Conservation (phyloP, 768 basidiomycete species). For the Dioszegia crocea region DNA sequence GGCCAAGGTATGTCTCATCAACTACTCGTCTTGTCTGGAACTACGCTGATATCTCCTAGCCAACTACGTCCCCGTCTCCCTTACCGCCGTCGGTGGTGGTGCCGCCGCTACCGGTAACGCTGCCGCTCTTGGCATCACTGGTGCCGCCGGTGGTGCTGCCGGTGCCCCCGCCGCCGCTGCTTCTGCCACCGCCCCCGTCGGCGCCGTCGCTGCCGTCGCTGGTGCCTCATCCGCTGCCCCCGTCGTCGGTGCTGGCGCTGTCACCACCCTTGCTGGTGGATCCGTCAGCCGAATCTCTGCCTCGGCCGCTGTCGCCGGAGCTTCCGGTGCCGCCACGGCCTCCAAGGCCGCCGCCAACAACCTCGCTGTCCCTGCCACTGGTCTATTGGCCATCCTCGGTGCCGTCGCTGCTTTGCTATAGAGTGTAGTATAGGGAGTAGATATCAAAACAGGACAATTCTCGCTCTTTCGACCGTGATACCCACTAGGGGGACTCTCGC, state of each 20-base stretch:
- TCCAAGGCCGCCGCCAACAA: slow-evolving; percentile 11
- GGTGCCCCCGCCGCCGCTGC: slow-evolving; percentile 9
- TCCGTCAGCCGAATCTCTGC: background rate
- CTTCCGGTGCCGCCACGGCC: slow-evolving; percentile 15
- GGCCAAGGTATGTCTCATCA: slow-evolving; percentile 2
- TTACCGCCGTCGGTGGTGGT: slow-evolving; percentile 44
- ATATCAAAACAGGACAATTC: background rate
- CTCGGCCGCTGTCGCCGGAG: slow-evolving; percentile 3
- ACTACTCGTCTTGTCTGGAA: background rate
- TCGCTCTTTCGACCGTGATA: background rate
- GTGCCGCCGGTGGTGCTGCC: slow-evolving; percentile 7
- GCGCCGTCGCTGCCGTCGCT: background rate
- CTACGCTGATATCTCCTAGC: slow-evolving; percentile 9
- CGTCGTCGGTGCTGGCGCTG: slow-evolving; percentile 20
- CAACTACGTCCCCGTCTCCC: slow-evolving; percentile 35
- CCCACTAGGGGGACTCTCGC: background rate
- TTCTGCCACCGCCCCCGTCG: slow-evolving; percentile 1
- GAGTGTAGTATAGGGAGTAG: background rate
- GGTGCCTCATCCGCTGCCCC: background rate
- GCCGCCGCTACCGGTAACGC: slow-evolving; percentile 32
- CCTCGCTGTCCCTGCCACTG: slow-evolving; percentile 4
- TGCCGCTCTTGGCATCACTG: slow-evolving; percentile 11
- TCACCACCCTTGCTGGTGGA: slow-evolving; percentile 10
- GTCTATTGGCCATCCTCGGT: slow-evolving; percentile 15
- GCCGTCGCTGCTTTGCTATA: slow-evolving; percentile 29